phyloP scores from a whole-genome alignment of 108 stramenopile genomes.

The Nannochloropsis gaditana region DNA sequence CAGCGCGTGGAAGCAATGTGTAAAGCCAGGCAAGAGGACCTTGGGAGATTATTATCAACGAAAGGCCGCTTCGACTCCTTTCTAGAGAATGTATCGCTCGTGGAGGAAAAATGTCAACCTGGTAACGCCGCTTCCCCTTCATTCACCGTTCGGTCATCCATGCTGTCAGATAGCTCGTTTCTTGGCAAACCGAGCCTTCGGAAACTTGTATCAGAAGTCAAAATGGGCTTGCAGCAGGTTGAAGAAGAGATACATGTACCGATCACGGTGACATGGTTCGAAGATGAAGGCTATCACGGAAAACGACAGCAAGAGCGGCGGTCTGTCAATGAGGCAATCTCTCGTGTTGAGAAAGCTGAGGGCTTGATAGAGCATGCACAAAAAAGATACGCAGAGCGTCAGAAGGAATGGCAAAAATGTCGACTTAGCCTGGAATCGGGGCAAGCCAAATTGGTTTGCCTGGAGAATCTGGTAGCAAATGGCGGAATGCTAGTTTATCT shows the following conservation, averaged over 20 bases:
- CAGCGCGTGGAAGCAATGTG: neutral
- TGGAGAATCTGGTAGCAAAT: neutral
- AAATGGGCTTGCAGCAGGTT: neutral
- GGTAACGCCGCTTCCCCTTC: neutral
- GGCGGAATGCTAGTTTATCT: neutral
- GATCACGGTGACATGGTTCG: neutral
- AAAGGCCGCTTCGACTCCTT: neutral
- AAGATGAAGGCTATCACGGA: neutral
- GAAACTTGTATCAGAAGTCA: neutral
- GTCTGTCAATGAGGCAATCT: constrained; percentile 12
- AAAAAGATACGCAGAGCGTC: neutral
- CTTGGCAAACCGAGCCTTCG: neutral
- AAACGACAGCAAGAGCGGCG: neutral
- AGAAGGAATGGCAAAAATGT: neutral
- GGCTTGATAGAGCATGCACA: neutral
- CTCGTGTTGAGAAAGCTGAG: neutral
- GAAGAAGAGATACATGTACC: neutral
- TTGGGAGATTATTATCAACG: neutral
- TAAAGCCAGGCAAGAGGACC: neutral
- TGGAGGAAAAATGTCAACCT: neutral
- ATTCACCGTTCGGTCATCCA: neutral
- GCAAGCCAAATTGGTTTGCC: neutral
- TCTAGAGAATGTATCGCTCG: neutral
- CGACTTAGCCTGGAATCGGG: neutral
- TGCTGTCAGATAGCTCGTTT: neutral